phyloP scores from a whole-genome alignment of 2,329 filamentous ascomycete species.

The Botrytis squamosa region DNA sequence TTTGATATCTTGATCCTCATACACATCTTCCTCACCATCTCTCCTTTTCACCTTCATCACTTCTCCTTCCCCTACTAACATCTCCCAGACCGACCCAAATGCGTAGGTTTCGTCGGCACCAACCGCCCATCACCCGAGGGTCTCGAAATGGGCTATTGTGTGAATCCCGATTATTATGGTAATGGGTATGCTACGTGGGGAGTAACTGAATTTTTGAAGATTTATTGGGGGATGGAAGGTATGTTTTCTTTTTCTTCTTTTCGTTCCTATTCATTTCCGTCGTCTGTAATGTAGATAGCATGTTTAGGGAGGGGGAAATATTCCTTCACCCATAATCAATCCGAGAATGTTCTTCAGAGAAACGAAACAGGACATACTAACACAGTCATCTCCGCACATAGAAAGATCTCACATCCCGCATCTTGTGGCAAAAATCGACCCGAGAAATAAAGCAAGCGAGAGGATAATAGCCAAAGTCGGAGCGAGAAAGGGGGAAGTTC shows the following conservation, averaged over 20 bases:
- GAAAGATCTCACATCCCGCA: slow-evolving; percentile 28
- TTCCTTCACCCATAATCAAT: background rate
- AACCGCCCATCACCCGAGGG: background rate
- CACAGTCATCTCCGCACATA: background rate
- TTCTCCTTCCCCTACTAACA: background rate
- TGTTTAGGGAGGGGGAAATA: background rate
- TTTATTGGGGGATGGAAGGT: slow-evolving; percentile 30
- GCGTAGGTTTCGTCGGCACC: background rate
- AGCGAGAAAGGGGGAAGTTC: slow-evolving; percentile 25
- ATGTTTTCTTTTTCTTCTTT: background rate
- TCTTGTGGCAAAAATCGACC: slow-evolving; percentile 30
- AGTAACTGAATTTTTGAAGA: slow-evolving; percentile 26
- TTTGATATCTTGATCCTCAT: background rate
- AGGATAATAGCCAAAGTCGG: slow-evolving; percentile 27
- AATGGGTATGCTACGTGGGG: slow-evolving; percentile 31
- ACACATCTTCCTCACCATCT: too few relatives aligned
- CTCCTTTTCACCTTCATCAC: too few relatives aligned
- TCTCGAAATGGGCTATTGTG: slow-evolving; percentile 20
- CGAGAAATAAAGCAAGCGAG: slow-evolving; percentile 26
- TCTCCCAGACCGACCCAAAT: background rate
- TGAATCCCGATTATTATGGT: slow-evolving; percentile 33
- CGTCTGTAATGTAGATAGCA: background rate
- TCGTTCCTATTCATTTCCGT: background rate
- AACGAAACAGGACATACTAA: background rate
- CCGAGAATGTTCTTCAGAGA: too few relatives aligned